Percentiles rank a stretch among this genome's conserved stretches.
phyloP scores from a whole-genome alignment of 2,329 filamentous ascomycete genomes.

The Dryadomyces quercivorus region DNA sequence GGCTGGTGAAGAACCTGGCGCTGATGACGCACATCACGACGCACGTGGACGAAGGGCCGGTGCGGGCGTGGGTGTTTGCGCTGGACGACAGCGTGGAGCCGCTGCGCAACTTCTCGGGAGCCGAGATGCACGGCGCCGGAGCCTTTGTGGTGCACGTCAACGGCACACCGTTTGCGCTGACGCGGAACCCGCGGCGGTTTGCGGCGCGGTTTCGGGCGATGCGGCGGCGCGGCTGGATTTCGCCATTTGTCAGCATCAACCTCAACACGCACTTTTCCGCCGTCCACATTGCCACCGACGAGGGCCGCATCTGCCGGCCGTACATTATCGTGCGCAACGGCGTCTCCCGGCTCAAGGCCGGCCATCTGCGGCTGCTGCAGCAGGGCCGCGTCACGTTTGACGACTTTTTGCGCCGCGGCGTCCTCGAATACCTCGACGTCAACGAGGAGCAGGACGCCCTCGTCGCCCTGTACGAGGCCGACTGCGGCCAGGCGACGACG shows the following conservation, averaged over 20 bases:
- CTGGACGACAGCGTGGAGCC: slow-evolving; percentile 75
- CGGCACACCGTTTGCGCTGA: slow-evolving; percentile 83
- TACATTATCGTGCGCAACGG: slow-evolving; percentile 90
- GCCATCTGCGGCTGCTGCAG: slow-evolving; percentile 70
- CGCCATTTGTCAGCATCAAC: slow-evolving; percentile 92
- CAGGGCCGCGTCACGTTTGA: slow-evolving; percentile 82
- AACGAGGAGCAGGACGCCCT: slow-evolving; percentile 97
- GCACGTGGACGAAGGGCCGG: slow-evolving; percentile 83
- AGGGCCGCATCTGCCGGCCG: slow-evolving; percentile 90
- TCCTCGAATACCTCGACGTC: slow-evolving; percentile 94
- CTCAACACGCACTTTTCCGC: slow-evolving; percentile 88
- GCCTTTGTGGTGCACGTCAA: slow-evolving; percentile 91
- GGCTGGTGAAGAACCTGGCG: slow-evolving; percentile 93
- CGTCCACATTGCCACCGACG: slow-evolving; percentile 92
- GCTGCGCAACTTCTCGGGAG: slow-evolving; percentile 58
- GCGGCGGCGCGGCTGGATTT: slow-evolving; percentile 80
- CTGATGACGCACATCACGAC: slow-evolving; percentile 99
- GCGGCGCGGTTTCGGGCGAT: slow-evolving; percentile 74
- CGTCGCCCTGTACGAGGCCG: slow-evolving; percentile 78
- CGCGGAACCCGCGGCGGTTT: slow-evolving; percentile 76
- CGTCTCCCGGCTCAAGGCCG: slow-evolving; percentile 64
- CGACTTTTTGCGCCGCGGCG: slow-evolving; percentile 77
- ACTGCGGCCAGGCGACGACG: slow-evolving; percentile 73
- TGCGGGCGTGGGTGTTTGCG: slow-evolving; percentile 74
- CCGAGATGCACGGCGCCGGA: slow-evolving; percentile 74